Conservation (phyloP, 177 flowering plant species). For the Vitis hybrid region DNA sequence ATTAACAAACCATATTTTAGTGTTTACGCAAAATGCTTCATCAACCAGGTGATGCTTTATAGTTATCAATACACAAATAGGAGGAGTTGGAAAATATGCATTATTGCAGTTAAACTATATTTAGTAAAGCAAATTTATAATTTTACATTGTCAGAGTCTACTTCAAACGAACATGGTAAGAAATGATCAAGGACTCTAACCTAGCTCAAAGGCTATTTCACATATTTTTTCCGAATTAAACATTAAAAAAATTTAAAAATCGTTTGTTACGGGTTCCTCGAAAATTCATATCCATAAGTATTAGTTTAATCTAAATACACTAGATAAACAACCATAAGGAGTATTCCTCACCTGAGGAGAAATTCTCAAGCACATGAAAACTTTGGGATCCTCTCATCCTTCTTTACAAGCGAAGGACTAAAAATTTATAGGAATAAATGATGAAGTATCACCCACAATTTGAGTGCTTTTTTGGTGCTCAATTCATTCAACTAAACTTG, state of each 20-base stretch:
- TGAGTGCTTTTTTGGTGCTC: too few relatives aligned
- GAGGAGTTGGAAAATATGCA: background rate
- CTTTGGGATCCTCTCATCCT: too few relatives aligned
- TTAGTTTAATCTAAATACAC: too few relatives aligned
- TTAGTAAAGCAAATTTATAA: background rate
- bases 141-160: background rate
- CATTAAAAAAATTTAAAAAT: background rate
- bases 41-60: background rate
- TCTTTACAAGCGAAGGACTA: too few relatives aligned
- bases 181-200: background rate
- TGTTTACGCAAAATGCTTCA: background rate
- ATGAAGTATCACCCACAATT: too few relatives aligned
- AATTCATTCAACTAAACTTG: too few relatives aligned
- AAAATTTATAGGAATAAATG: too few relatives aligned
- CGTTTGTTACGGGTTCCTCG: background rate
- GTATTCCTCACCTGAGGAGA: too few relatives aligned
- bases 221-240: background rate
- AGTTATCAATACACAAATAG: background rate
- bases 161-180: background rate
- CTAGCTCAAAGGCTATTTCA: background rate
- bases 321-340: too few relatives aligned
- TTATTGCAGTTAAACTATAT: background rate
- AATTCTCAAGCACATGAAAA: too few relatives aligned
- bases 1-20: background rate
- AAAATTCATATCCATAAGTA: too few relatives aligned